Percentiles rank a stretch among this genome's conserved stretches.
Evolutionary conservation across 306 rosid species (phyloP).

Genomic region (Quercus rubra): DNA sequence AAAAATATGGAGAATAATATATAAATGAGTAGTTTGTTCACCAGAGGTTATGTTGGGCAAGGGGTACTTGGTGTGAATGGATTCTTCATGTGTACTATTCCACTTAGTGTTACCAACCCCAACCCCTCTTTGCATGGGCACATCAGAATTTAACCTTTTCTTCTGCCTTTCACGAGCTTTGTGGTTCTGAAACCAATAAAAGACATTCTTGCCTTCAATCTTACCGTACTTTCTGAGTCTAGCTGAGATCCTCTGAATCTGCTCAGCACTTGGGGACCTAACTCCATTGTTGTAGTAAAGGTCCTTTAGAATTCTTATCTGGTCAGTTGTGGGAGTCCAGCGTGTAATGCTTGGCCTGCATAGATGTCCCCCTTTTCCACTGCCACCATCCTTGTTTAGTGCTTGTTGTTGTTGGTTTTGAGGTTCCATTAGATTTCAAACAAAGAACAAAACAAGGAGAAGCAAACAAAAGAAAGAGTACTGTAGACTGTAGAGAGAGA

Average conservation of each 20-base stretch:
- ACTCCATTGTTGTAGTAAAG: slow-evolving; percentile 94
- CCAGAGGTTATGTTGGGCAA: slow-evolving; percentile 42
- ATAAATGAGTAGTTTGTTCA: background rate
- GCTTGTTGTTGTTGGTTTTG: slow-evolving; percentile 23
- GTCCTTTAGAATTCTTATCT: slow-evolving; percentile 85
- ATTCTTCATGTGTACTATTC: slow-evolving; percentile 39
- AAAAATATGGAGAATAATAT: background rate
- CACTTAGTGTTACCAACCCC: slow-evolving; percentile 15
- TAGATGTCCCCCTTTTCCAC: slow-evolving; percentile 44
- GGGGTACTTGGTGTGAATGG: slow-evolving; percentile 41
- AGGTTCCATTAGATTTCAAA: slow-evolving; percentile 37
- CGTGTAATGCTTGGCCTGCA: slow-evolving; percentile 88
- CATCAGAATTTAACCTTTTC: slow-evolving; percentile 64
- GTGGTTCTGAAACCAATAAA: slow-evolving; percentile 96
- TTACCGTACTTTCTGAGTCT: slow-evolving; percentile 87
- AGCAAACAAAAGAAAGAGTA: slow-evolving; percentile 16
- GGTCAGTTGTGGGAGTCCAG: slow-evolving; percentile 95
- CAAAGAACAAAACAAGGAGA: slow-evolving; percentile 30
- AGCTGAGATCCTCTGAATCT: slow-evolving; percentile 96
- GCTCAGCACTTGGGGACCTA: slow-evolving; percentile 90
- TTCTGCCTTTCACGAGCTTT: slow-evolving; percentile 98
- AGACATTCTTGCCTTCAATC: slow-evolving; percentile 94
- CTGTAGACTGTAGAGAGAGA: background rate
- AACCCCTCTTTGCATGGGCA: slow-evolving; percentile 32
- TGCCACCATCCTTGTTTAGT: slow-evolving; percentile 33